Base-by-base conservation (phyloP, 2,329 filamentous ascomycete genomes). In the Hymenoscyphus scutula region DNA sequence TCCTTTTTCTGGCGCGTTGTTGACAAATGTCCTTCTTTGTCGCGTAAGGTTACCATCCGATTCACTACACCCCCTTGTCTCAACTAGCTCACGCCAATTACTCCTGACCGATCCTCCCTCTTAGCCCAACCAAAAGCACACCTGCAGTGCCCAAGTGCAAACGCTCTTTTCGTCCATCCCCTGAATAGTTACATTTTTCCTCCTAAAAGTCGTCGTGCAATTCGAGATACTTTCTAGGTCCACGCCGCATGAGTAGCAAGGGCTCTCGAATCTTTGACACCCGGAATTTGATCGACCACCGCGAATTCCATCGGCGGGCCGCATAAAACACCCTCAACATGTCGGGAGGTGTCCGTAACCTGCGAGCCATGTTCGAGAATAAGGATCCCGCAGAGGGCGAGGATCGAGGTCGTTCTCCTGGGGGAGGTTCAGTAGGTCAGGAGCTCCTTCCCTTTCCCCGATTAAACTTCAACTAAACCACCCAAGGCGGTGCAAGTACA, bases 301-400 rank as follows among this genome's bases (percentile, higher is more conserved):
- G 27, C 53, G 23, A n/a, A 29, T 30, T n/a, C 53, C 15, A 11
- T 25, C 25, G 29, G n/a, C 25, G 27, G 29, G 23, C 55, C 34
- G 23, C 23, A 57, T 41, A 38, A 41, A 25, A 27, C 25, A 48
- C 27, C 17, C 23, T 60, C 63, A 69, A 62, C n/a, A 72, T 71
- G 69, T 67, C 69, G 25, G 66, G 68, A 61, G 71, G 71, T 32
- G 70, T 74, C 27, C 68, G 86, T 84, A 90, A 90, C 78, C 84
- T 93, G 68, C 83, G 89, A 71, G 90, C 90, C 73, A 91, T 90
- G 83, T 92, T 92, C 75, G 90, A 93, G 80, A 85, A 86, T 74
- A 90, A 86, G 76, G 84, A 82, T 62, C 88, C 84, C 70, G 83
- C 86, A 67, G 69, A 67, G 60, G 15, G 27, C 19, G 69, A 71